These are phyloP conservation scores for Ganoderma resinaceum DNA, from an alignment of 1,284 basidiomycete species.

Conservation along the genomic window DNA sequence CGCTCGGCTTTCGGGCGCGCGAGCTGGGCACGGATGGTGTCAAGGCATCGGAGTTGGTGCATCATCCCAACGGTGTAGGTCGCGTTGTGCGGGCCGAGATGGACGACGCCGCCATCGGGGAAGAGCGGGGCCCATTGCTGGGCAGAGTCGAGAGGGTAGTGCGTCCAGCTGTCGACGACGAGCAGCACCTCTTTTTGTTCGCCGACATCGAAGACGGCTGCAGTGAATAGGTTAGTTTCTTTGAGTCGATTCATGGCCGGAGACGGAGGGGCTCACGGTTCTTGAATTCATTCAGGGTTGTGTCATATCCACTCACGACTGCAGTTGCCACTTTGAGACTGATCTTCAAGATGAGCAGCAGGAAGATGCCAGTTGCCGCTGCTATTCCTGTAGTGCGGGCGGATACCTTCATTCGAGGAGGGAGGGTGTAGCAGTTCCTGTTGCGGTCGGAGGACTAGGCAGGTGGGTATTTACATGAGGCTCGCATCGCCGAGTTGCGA, in stretches of 20 bases:
- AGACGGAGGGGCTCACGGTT: neutral
- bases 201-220: conserved; percentile 11
- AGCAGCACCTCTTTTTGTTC: conserved; percentile 20
- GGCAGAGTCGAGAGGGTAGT: conserved; percentile 20
- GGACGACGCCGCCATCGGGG: conserved; percentile 27
- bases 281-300: neutral
- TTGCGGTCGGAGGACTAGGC: neutral
- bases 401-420: neutral
- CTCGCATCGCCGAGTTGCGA: neutral
- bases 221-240: neutral
- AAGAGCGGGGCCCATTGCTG: conserved; percentile 26
- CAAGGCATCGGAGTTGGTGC: conserved; percentile 34
- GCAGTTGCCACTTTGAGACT: neutral
- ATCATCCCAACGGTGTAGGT: conserved; percentile 33
- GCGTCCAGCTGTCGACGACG: conserved; percentile 26
- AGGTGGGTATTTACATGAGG: neutral
- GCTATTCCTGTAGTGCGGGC: neutral
- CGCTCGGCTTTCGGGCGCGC: conserved; percentile 13
- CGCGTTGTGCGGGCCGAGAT: conserved; percentile 16
- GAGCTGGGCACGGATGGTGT: conserved; percentile 30
- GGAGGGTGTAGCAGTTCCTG: neutral
- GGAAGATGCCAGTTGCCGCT: neutral
- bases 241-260: neutral
- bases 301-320: neutral
- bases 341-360: neutral